Conservation (phyloP, 176 grass and related monocot species). For the Rhipidocladum racemiflorum region DNA sequence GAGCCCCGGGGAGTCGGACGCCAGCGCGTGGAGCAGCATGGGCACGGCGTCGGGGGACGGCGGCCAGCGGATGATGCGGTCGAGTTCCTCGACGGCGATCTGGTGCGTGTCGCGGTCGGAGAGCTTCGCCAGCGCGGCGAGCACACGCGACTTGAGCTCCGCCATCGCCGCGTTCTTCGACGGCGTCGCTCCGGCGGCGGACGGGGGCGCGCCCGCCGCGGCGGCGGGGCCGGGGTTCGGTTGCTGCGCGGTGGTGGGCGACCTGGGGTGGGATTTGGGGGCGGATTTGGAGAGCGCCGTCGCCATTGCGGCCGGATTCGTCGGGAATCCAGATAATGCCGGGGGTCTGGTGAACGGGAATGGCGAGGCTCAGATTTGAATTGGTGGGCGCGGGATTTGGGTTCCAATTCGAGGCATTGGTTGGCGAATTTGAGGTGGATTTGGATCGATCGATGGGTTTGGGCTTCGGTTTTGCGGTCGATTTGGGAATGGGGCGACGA, state of each 20-base stretch:
- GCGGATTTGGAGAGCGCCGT: slow-evolving; percentile 48
- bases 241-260: slow-evolving; percentile 37
- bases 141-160: slow-evolving; percentile 86
- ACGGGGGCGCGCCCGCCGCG: neutral
- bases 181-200: neutral
- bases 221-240: slow-evolving; percentile 12
- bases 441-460: slow-evolving; percentile 28
- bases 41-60: slow-evolving; percentile 74
- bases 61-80: slow-evolving; percentile 70
- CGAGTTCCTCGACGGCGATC: slow-evolving; percentile 85
- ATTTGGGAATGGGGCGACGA: slow-evolving; percentile 37
- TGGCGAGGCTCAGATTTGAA: slow-evolving; percentile 49
- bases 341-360: neutral
- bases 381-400: slow-evolving; percentile 13
- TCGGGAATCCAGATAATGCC: slow-evolving; percentile 24
- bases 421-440: slow-evolving; percentile 13
- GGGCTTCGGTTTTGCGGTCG: neutral
- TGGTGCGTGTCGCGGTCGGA: slow-evolving; percentile 96
- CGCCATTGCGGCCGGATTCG: slow-evolving; percentile 40
- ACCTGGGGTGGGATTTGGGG: slow-evolving; percentile 38
- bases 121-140: slow-evolving; percentile 74
- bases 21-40: slow-evolving; percentile 76
- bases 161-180: slow-evolving; percentile 72
- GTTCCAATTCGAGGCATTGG: slow-evolving; percentile 3
- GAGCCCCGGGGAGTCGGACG: slow-evolving; percentile 49